Base-by-base conservation (phyloP, 805 yeast genomes). In the Saturnispora bothae region DNA sequence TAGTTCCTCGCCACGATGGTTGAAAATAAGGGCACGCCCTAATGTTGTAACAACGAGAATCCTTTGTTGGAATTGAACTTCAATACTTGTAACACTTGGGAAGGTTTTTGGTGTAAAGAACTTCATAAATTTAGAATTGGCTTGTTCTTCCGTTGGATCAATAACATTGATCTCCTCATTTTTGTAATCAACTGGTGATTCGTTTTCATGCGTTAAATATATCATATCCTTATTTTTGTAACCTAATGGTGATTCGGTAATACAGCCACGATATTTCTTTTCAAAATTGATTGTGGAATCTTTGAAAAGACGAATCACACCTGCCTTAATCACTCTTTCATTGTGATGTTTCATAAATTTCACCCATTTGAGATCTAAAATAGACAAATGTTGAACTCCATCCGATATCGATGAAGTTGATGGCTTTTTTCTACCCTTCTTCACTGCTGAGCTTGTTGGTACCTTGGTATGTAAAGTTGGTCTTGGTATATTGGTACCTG, bases 221-320 rank as follows among this genome's bases (percentile, higher is more conserved):
- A 30, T 31, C 13, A 54, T 42, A 23, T 65, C 63, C n/a, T 63
- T 56, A 28, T 61, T 63, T 26, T 61, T 61, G 29, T 60, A 59
- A n/a, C 73, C 76, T 28, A 76, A 54, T 0, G 83, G 82, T 1
- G 79, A 64, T 43, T 76, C 81, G 31, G 70, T 73, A 17, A 79
- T 50, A 44, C 64, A 59, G 0, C 83, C 83, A 46, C 63, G 69
- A 42, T 67, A 65, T 42, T 66, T 76, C 53, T 64, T 73, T 43
- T 78, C 84, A 45, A 81, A 67, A 0, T 43, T 33, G 5, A 69
- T 76, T 0, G 74, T 69, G 3, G 61, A 51, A 7, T 68, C 60
- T 36, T 62, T 57, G 5, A 63, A 56, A 2, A 71, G 69, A 28
- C 63, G 59, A 4, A 76, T 66, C 22, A 73, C 69, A 1, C 81